Base-by-base conservation (phyloP, 805 yeast species). In the Suhomyces tanzawaensis region DNA sequence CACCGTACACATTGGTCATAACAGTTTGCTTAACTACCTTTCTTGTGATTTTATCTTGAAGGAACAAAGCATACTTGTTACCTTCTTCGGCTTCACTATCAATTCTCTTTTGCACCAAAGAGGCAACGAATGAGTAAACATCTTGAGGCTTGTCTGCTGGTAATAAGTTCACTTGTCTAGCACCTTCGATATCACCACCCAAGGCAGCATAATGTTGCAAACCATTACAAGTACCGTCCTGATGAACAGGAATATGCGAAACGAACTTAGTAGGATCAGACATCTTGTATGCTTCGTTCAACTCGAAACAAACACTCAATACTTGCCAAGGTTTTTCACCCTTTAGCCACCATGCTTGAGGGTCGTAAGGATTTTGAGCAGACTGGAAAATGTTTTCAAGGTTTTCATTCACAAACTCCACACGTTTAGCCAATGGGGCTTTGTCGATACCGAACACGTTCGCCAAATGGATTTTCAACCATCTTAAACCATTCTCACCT, bases 1-100 rank as follows among this genome's bases (percentile, higher is more conserved):
- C 99, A 52, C 99, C 99, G 57, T 91, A 91, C 25, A 91, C 99
- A 53, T 89, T 90, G 0, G 99, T 91, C 99, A 91, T 91, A 18
- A 91, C 98, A 0, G 99, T 88, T 59, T 91, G 99, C 57, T 91
- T 91, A 25, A 93, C 96, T 32, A 93, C 82, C 57, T 91, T 91
- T 51, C 99, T 76, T 14, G 82, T 75, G 40, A 91, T 76, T 42
- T 79, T 74, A 36, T 81, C 85, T 40, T 74, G 68, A 28, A 85
- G 62, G 23, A 66, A 58, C n/a, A 54, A 40, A 1, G 90, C 91
- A 39, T 62, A 60, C 39, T 71, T 73, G 43, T 76, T 71, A 7
- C 81, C 85, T 2, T 64, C 62, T 8, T 58, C 76, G 4, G 77
- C 78, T 26, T 77, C 85, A 9, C 58, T 57, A 31, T 75, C 73